phyloP scores from a whole-genome alignment of 352 stramenopile species.

The Globisporangium nagaii region DNA sequence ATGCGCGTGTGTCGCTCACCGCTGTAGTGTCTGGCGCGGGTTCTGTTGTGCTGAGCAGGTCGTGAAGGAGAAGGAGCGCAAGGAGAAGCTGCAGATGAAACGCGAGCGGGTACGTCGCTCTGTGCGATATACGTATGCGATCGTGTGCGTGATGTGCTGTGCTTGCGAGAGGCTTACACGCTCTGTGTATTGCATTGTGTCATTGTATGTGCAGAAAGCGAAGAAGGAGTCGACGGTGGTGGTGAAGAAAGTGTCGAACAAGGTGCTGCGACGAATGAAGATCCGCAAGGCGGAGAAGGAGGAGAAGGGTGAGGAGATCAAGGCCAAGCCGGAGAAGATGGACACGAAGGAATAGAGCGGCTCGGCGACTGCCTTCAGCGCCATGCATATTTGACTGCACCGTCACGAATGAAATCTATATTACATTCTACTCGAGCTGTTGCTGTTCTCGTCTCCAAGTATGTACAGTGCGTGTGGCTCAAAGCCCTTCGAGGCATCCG shows the following conservation, averaged over 20 bases:
- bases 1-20: not conserved
- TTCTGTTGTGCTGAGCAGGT: constrained; percentile 10
- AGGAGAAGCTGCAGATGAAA: constrained; percentile 71
- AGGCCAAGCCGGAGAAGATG: constrained; percentile 38
- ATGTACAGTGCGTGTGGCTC: no score
- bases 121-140: no score
- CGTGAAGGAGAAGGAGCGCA: constrained; percentile 51
- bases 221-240: constrained; percentile 41
- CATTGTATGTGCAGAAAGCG: constrained; percentile 34
- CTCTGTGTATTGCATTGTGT: not conserved
- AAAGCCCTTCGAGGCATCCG: constrained; percentile 62
- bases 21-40: not conserved
- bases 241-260: constrained; percentile 72
- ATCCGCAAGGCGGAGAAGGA: constrained; percentile 55
- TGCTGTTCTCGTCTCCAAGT: no score
- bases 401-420: no score
- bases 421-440: no score
- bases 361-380: no score
- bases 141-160: no score
- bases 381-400: not conserved
- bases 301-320: constrained; percentile 31
- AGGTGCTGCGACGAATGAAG: constrained; percentile 64
- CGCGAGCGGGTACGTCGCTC: constrained; percentile 44
- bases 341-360: constrained; percentile 43
- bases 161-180: no score